Evolutionary conservation across 2,329 filamentous ascomycete species (phyloP), one percentile per base, ranked within the genome.

Genomic region (Venturia pyrina): DNA sequence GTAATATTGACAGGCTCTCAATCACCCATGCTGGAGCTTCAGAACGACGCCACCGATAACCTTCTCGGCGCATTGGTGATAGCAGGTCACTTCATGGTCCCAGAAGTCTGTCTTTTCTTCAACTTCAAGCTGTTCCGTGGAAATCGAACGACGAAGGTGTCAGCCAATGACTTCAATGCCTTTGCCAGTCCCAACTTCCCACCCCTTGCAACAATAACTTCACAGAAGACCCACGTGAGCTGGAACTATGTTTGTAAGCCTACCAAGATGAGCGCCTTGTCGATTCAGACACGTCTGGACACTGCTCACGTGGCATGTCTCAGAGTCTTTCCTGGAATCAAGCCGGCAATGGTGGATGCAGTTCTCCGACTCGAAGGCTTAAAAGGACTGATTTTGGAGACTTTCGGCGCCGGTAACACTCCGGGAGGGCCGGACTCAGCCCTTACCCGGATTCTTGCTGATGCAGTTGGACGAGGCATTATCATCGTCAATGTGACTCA

Each of bases 61-160:
- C 83, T 97, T 15, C 84, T 96, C 5, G 90, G 90, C 24, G 93
- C 91, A 1, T 83, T 96, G 72, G 91, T 96, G 73, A 89, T 96
- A 66, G 93, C 93, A 3, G 91, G 91, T 43, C 95, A 95, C 67
- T 96, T 96, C 73, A 89, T 91, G 79, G 91, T 97, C 66, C 92
- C 93, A 0, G 93, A 96, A 75, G 93, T 97, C 64, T 93, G 91
- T 74, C 83, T 97, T 44, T 96, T 96, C 80, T 97, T 97, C 82
- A 91, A 95, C 77, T 90, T 96, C 78, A 91, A 88, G 70, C 84
- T 97, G 24, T 96, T 93, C 78, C 87, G 93, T 34, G 93, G 93
- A 19, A 96, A 96, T 77, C 83, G 93, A 67, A 87, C 90, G 11
- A 95, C 90, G 68, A 97, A 97, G 76, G 86, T 96, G 41, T 93